A percentile compares a stretch with the other conserved stretches of the same genome.
Evolutionary conservation across 495 filamentous ascomycete genomes (phyloP).

Genomic region (Lasiosphaeris hirsuta): DNA sequence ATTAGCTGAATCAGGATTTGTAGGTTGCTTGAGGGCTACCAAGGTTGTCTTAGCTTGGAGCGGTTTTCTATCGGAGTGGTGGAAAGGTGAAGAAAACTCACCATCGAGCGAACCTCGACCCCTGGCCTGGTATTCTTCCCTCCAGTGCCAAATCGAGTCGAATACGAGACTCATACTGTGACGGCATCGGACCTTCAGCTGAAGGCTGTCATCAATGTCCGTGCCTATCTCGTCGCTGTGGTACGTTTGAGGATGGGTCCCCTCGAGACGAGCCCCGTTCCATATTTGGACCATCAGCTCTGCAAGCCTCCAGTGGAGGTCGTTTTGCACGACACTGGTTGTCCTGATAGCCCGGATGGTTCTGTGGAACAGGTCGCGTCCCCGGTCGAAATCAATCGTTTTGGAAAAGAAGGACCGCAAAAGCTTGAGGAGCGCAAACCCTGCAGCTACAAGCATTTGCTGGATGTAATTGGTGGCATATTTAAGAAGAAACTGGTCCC

Average conservation of each 20-base stretch:
- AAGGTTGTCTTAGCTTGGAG: slow-evolving; percentile 32
- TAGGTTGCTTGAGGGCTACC: slow-evolving; percentile 77
- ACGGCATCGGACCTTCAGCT: slow-evolving; percentile 81
- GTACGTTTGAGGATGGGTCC: slow-evolving; percentile 32
- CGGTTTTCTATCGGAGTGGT: slow-evolving; percentile 11
- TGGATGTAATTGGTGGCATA: slow-evolving; percentile 84
- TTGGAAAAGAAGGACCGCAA: slow-evolving; percentile 77
- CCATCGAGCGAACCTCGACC: slow-evolving; percentile 75
- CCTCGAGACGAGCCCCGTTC: slow-evolving; percentile 65
- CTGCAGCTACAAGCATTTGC: slow-evolving; percentile 87
- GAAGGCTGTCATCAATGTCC: slow-evolving; percentile 64
- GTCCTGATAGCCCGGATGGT: slow-evolving; percentile 74
- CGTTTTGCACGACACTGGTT: slow-evolving; percentile 78
- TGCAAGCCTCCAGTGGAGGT: slow-evolving; percentile 78
- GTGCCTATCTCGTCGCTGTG: slow-evolving; percentile 36
- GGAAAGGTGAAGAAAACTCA: slow-evolving; percentile 37
- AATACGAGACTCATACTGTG: slow-evolving; percentile 93
- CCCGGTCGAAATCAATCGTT: slow-evolving; percentile 71
- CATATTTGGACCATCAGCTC: slow-evolving; percentile 92
- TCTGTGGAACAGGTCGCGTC: slow-evolving; percentile 67
- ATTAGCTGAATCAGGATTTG: slow-evolving; percentile 75
- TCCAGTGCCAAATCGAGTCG: slow-evolving; percentile 91
- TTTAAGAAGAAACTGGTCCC: slow-evolving; percentile 52
- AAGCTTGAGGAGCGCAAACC: slow-evolving; percentile 80
- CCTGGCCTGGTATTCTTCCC: slow-evolving; percentile 78